Base-by-base conservation (phyloP, 2,329 filamentous ascomycete species). In the Zarea fungicola region DNA sequence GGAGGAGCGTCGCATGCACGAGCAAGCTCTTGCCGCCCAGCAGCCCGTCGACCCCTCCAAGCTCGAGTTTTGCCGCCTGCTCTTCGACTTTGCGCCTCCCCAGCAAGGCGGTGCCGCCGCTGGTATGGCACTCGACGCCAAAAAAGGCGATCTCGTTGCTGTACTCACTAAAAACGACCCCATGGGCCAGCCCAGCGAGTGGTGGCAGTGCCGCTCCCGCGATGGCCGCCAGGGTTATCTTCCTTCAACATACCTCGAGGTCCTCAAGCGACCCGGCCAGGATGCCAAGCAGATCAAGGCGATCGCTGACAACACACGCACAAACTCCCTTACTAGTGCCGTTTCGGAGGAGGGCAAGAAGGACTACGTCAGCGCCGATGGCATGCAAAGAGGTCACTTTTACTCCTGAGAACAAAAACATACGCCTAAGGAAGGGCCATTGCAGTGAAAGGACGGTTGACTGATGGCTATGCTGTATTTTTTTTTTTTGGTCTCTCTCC, bases 61-160 rank as follows among this genome's bases (percentile, higher is more conserved):
- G 69, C 83, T 99, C 56, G 92, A 97, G 65, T 99, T 97, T 74
- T 99, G 92, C 74, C 87, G 91, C 51, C 85, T 95, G 2, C 71
- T 96, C 16, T 97, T 93, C 71, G 93, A 99, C 71, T 99, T 96
- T 72, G 84, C 85, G 0, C 92, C 93, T 3, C 87, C 92, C 80
- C 3, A 80, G 79, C 66, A 62, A 65, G n/a, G n/a, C n/a, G n/a
- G n/a, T n/a, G n/a, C n/a, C n/a, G n/a, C n/a, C n/a, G n/a, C n/a
- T n/a, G 70, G 77, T 48, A 83, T 97, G 57, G 95, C 99, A 62
- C 78, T 99, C 13, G 84, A 88, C 29, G 92, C 95, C 21, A 91
- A 88, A 72, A 96, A 96, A 73, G 92, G 92, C 52, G 93, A 99
- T 59, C 83, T 97, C 46, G 91, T 99, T 14, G 93, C 93, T 22